Evolutionary conservation across 169 alveolate genomes (phyloP), one percentile per base, ranked within the genome.

Genomic region (Neospora caninum): DNA sequence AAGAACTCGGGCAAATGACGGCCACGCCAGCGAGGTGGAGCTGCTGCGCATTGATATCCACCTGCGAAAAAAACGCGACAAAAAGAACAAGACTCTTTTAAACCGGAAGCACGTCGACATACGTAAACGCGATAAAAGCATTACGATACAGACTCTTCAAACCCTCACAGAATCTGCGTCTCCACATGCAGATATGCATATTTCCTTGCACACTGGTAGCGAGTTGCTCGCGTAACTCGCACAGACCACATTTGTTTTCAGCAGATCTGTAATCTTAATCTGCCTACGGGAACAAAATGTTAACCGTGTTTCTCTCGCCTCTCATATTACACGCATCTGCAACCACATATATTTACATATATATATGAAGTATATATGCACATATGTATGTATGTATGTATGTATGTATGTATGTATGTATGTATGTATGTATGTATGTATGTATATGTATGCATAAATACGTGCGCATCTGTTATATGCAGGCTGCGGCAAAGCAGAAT

Each of bases 1-100:
- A 45, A 38, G 93, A 69, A 80, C 91, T 91, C 42, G 98, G 96
- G 84, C 96, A 93, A 36, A 98, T 94, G 91, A 98, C 95, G 88
- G 98, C 97, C 31, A 97, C 97, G 38, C 99, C 99, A 16, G 99
- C 97, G 58, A 98, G 96, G 95, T 98, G 99, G 58, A 97, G 96
- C 94, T 98, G 99, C 91, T 97, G 97, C 20, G 99, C 99, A 87
- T 98, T 98, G 54, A 96, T 97, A 89, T 98, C 98, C 69, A 98
- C 69, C 95, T 93, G 93, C 25, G 84, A 27, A 20, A 6, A 20
- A 38, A 16, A 31, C 53, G 39, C 13, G 16, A 83, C 39, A 9
- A 25, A 34, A 31, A 80, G 27, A 22, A 80, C 27, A 49, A 49
- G 58, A 13, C 58, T 49, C 6, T 29, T n/a, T 25, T n/a, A 25